Conservation (phyloP, 2,329 filamentous ascomycete genomes). For the Pseudogymnoascus sp. region DNA sequence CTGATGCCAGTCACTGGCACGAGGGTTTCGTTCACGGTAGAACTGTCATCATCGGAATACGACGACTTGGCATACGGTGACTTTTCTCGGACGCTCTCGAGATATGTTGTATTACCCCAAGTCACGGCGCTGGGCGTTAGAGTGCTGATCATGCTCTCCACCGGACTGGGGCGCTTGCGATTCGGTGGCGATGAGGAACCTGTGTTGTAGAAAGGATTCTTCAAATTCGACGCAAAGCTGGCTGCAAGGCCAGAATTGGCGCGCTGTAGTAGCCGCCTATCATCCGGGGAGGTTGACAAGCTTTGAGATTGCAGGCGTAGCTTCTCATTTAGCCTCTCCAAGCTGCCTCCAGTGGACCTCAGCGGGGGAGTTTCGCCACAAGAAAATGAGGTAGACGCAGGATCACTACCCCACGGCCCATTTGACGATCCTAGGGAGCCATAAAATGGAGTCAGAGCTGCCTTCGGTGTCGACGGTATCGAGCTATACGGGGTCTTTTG, state of each 20-base stretch:
- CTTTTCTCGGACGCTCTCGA: constrained; percentile 30
- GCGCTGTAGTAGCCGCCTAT: constrained; percentile 40
- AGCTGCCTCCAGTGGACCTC: constrained; percentile 39
- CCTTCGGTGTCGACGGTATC: constrained; percentile 47
- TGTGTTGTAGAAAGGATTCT: constrained; percentile 30
- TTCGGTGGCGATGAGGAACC: constrained; percentile 38
- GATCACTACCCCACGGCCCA: constrained; percentile 43
- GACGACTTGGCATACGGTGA: constrained; percentile 17
- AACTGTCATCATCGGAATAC: constrained; percentile 25
- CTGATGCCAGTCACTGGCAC: constrained; percentile 24
- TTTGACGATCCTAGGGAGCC: constrained; percentile 52
- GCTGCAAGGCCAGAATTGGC: constrained; percentile 48
- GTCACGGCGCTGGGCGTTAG: constrained; percentile 37
- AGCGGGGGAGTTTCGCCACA: constrained; percentile 52
- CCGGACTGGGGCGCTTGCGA: constrained; percentile 51
- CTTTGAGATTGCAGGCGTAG: constrained; percentile 40
- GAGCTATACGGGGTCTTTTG: constrained; percentile 47
- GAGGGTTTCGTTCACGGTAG: constrained; percentile 11
- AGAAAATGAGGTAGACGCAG: constrained; percentile 50
- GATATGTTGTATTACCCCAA: constrained; percentile 31
- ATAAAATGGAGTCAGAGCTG: constrained; percentile 48
- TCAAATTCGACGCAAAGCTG: constrained; percentile 47
- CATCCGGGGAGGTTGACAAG: constrained; percentile 52
- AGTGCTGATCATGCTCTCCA: constrained; percentile 50
- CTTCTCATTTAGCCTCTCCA: constrained; percentile 36